A percentile compares a stretch with the other conserved stretches of the same genome.
phyloP scores from a whole-genome alignment of 441 rosid genomes.

The Populus hybrid region DNA sequence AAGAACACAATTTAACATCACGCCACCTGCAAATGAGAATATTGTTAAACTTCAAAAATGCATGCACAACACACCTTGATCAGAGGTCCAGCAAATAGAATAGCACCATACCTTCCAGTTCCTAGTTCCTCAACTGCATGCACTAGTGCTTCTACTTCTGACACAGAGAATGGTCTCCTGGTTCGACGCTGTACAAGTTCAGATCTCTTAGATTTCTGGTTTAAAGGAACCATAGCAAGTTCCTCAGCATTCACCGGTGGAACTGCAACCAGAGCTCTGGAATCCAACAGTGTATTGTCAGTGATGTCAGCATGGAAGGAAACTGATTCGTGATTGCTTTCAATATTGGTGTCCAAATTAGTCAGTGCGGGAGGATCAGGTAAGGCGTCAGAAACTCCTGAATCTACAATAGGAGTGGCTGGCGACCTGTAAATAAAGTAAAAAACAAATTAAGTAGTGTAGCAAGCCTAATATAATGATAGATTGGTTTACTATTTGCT shows the following conservation, averaged over 20 bases:
- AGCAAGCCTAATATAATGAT: background rate
- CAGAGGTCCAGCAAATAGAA: background rate
- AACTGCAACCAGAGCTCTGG: slow-evolving; percentile 40
- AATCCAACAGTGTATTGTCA: slow-evolving; percentile 28
- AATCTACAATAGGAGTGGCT: slow-evolving; percentile 40
- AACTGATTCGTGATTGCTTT: slow-evolving; percentile 28
- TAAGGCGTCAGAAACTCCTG: slow-evolving; percentile 30
- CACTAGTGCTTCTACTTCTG: slow-evolving; percentile 77
- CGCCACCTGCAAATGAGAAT: slow-evolving; percentile 51
- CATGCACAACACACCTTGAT: background rate
- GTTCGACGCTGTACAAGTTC: slow-evolving; percentile 61
- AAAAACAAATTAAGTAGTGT: background rate
- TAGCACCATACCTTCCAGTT: slow-evolving; percentile 62
- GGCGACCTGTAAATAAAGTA: slow-evolving; percentile 48
- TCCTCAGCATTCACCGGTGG: slow-evolving; percentile 44
- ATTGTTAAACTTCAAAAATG: background rate
- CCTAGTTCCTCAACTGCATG: slow-evolving; percentile 76
- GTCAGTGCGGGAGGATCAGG: slow-evolving; percentile 33
- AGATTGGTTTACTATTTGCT: no score
- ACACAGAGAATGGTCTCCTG: slow-evolving; percentile 72
- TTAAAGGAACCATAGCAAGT: slow-evolving; percentile 49
- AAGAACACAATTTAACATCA: slow-evolving; percentile 63
- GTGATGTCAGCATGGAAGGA: slow-evolving; percentile 25
- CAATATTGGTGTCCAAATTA: slow-evolving; percentile 32
- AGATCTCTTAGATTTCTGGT: slow-evolving; percentile 35